These are phyloP conservation scores for Cubamyces lactineus DNA, from an alignment of 768 basidiomycete species.

Conservation along the genomic window DNA sequence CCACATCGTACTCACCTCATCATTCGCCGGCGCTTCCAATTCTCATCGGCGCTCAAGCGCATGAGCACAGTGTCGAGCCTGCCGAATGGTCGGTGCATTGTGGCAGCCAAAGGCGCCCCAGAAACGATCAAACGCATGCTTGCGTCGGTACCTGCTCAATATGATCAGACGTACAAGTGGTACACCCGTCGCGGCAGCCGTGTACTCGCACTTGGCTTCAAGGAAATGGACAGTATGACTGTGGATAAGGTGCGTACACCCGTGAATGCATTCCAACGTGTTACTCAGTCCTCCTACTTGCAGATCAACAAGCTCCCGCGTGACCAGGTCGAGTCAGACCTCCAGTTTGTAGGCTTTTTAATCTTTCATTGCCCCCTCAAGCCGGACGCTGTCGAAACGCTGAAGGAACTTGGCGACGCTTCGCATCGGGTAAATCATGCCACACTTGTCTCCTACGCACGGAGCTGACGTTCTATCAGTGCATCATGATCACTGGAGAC, in stretches of 20 bases:
- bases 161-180: constrained; percentile 95
- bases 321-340: constrained; percentile 74
- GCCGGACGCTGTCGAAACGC: constrained; percentile 83
- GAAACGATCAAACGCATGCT: constrained; percentile 96
- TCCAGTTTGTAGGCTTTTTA: constrained; percentile 93
- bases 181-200: constrained; percentile 93
- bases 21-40: constrained; percentile 94
- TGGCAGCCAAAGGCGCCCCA: constrained; percentile 93
- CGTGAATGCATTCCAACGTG: neutral
- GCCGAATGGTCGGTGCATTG: constrained; percentile 60
- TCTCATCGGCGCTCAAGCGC: constrained; percentile 95
- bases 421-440: constrained; percentile 84
- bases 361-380: constrained; percentile 99
- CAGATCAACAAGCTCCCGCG: constrained; percentile 91
- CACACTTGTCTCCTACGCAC: neutral
- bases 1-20: constrained; percentile 62
- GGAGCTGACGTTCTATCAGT: constrained; percentile 51
- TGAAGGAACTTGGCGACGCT: constrained; percentile 95
- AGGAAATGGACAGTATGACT: constrained; percentile 74
- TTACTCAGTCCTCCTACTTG: neutral
- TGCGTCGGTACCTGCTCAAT: constrained; percentile 66
- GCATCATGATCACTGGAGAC: constrained; percentile 99
- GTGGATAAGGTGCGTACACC: constrained; percentile 64
- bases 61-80: constrained; percentile 89
- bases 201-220: constrained; percentile 89